Evolutionary conservation across 805 yeast species (phyloP).

Genomic region (Kuraishia piskuri): DNA sequence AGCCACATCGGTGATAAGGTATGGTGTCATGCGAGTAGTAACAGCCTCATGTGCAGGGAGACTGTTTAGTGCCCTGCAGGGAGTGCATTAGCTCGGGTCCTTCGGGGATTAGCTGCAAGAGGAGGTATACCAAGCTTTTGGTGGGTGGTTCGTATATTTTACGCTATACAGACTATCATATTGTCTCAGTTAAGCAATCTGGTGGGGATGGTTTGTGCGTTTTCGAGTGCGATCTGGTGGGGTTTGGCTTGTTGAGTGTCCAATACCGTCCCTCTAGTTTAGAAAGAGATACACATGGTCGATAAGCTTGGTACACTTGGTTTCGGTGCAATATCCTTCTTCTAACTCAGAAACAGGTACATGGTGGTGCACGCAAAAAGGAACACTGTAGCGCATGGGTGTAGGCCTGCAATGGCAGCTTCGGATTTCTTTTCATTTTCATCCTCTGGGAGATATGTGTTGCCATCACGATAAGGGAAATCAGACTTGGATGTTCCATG

Average conservation of each 20-base stretch:
- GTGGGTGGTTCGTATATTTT: too few relatives aligned
- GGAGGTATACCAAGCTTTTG: too few relatives aligned
- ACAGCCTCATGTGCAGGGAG: not conserved
- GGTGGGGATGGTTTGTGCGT: too few relatives aligned
- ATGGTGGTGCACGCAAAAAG: conserved; percentile 3
- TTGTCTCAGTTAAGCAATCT: too few relatives aligned
- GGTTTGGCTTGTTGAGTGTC: too few relatives aligned
- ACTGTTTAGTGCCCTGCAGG: not conserved
- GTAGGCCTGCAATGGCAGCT: not conserved
- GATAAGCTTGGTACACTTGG: too few relatives aligned
- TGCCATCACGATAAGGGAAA: not conserved
- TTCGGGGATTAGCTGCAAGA: too few relatives aligned
- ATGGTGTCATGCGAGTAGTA: not conserved
- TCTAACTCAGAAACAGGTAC: not conserved
- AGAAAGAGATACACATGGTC: too few relatives aligned
- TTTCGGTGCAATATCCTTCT: too few relatives aligned
- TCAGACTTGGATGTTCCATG: not conserved
- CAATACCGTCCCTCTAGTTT: too few relatives aligned
- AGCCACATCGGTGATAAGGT: not conserved
- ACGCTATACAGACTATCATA: too few relatives aligned
- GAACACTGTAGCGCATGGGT: not conserved
- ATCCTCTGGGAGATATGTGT: not conserved
- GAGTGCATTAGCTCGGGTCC: not conserved
- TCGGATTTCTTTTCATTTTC: not conserved
- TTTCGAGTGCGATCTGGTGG: too few relatives aligned